Base-by-base conservation (phyloP, 805 yeast genomes). In the Myxozyma sirexii region DNA sequence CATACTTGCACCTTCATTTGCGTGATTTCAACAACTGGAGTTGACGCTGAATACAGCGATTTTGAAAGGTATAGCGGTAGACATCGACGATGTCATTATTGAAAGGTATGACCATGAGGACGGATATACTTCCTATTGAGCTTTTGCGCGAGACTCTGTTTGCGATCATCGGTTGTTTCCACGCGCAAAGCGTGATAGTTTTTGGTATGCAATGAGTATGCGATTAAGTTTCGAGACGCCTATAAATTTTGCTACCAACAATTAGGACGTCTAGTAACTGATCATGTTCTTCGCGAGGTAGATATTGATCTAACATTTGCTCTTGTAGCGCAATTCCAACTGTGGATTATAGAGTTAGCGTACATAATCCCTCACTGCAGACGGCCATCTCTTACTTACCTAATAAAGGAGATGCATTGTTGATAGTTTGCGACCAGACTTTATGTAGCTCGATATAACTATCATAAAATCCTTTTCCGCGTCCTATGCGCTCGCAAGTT, bases 391-490 rank as follows among this genome's bases (percentile, higher is more conserved):
- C n/a, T n/a, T n/a, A n/a, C n/a, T n/a, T 48, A 58, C 62, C 54
- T 43, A 58, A 29, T 35, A 17, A 19, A n/a, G 60, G 61, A 19
- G 33, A 15, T n/a, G 17, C 17, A 17, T 26, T 29, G 3, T 23
- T 42, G 2, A 23, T 6, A 7, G 12, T 19, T 15, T 35, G 23
- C n/a, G 57, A 47, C 75, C 73, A 69, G 68, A 77, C 70, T 8
- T 62, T 26, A 65, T 84, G 84, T 53, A 87, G 74, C 49, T 78
- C 74, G 43, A 88, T 79, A 68, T 78, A 88, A 67, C 85, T 90
- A 71, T 93, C 98, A 71, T 93, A 93, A 72, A 83, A 92, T 0
- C 97, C 99, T 5, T 86, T 93, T 0, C 99, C 99, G 71, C 92
- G 96, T 0, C 99, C 99, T 52, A 93, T 70, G 53, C 99, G 72